phyloP scores from a whole-genome alignment of 257 asterid species.

The Penstemon newberryi region DNA sequence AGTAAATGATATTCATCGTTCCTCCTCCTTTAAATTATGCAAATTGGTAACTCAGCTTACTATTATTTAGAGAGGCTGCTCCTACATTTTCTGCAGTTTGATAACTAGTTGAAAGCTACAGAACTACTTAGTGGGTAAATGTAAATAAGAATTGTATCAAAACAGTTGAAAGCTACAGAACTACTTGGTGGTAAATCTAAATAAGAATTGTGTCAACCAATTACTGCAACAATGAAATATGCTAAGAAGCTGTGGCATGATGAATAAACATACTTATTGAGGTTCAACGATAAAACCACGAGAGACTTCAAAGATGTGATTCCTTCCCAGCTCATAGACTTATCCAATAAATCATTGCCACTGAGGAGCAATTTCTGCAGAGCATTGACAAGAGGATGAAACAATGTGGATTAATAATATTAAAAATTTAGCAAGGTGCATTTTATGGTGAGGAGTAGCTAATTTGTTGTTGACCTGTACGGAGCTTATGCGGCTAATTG shows the following conservation, averaged over 20 bases:
- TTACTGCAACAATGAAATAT: conserved; percentile 8
- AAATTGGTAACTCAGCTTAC: not conserved
- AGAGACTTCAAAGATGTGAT: conserved; percentile 64
- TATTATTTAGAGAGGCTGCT: conserved; percentile 11
- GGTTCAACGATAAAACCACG: conserved; percentile 53
- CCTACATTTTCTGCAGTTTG: not conserved
- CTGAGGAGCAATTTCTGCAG: conserved; percentile 67
- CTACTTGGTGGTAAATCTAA: too few relatives aligned
- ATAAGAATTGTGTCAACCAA: too few relatives aligned
- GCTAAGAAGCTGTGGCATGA: conserved; percentile 19
- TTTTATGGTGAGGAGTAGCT: conserved; percentile 17
- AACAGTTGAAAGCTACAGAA: too few relatives aligned
- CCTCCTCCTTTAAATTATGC: not conserved
- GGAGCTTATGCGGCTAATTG: conserved; percentile 49
- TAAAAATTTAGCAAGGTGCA: conserved; percentile 11
- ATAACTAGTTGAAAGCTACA: conserved; percentile 1
- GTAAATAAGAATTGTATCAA: too few relatives aligned
- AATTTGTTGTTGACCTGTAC: conserved; percentile 51
- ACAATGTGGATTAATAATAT: conserved; percentile 11
- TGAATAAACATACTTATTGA: conserved; percentile 55
- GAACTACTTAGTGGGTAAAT: too few relatives aligned
- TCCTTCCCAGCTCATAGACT: conserved; percentile 77
- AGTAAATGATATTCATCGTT: conserved; percentile 5
- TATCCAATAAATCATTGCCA: conserved; percentile 54
- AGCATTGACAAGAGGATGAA: conserved; percentile 28